A percentile compares a stretch with the other conserved stretches of the same genome.
phyloP scores from a whole-genome alignment of 2,329 filamentous ascomycete genomes.

The Scytalidium sp. region DNA sequence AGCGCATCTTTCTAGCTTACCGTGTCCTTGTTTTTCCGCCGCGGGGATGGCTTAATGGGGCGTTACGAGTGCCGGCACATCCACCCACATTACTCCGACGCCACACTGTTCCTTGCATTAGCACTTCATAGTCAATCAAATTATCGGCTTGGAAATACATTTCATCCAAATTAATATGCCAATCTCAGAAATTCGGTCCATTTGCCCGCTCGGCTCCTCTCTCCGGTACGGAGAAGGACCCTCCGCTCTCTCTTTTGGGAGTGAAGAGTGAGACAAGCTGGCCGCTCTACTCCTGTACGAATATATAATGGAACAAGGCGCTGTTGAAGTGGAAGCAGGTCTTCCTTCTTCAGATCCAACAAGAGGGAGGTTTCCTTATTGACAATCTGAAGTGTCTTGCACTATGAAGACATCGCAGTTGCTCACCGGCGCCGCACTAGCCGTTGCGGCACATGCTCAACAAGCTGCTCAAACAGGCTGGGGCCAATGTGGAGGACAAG shows the following conservation, averaged over 20 bases:
- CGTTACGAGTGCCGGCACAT: not conserved
- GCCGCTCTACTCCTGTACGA: not conserved
- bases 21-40: not conserved
- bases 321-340: not conserved
- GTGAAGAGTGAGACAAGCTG: not conserved
- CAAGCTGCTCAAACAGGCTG: conserved; percentile 2
- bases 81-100: not conserved
- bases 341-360: not conserved
- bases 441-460: not conserved
- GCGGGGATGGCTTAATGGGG: not conserved
- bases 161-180: not conserved
- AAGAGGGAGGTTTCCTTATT: not conserved
- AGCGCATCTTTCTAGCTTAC: too few species aligned
- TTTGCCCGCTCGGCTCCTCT: not conserved
- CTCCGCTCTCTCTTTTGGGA: not conserved
- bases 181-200: too few species aligned
- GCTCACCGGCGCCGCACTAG: not conserved
- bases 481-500: conserved; percentile 22
- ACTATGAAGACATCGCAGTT: not conserved
- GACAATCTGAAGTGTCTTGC: not conserved
- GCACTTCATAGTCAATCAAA: not conserved
- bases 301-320: not conserved
- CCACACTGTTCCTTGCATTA: not conserved
- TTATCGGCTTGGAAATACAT: not conserved
- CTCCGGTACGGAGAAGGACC: not conserved